Percentiles rank a stretch among this genome's conserved stretches.
Conservation (phyloP, 208 protist species). For the Crithidia fasciculata region DNA sequence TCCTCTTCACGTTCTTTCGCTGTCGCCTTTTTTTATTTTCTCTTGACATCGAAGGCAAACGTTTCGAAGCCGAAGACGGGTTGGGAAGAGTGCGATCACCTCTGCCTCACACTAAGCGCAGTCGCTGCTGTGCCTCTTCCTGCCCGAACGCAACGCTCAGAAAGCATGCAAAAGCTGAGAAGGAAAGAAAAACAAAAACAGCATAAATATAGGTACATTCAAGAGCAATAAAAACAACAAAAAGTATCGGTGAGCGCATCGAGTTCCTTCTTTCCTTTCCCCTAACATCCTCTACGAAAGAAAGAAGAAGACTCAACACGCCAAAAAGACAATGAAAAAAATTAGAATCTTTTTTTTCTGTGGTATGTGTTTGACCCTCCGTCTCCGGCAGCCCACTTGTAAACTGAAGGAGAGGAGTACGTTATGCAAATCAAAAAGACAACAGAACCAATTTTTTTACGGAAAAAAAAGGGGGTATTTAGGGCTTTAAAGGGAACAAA, state of each 20-base stretch:
- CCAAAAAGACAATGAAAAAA: constrained; percentile 12
- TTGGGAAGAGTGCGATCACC: too few relatives aligned
- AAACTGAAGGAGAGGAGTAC: constrained; percentile 18
- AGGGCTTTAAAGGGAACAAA: background rate
- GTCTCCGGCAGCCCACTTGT: constrained; percentile 17
- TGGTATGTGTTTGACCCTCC: constrained; percentile 12
- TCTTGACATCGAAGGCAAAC: background rate
- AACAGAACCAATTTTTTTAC: background rate
- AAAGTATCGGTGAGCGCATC: background rate
- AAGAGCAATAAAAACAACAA: background rate
- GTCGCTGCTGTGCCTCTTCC: too few relatives aligned
- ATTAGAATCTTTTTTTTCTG: background rate
- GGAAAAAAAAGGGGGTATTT: background rate
- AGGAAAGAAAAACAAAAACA: background rate
- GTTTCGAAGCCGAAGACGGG: too few relatives aligned
- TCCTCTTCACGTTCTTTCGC: background rate
- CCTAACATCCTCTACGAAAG: background rate
- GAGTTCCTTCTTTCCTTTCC: background rate
- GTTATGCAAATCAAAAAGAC: constrained; percentile 3
- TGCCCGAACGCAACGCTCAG: background rate
- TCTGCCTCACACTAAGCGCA: too few relatives aligned
- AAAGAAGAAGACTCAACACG: background rate
- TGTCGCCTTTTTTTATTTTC: background rate
- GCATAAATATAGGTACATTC: constrained; percentile 5
- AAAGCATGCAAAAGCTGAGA: background rate